Conservation (phyloP, 169 alveolate genomes). For the Cryptosporidium ryanae region DNA sequence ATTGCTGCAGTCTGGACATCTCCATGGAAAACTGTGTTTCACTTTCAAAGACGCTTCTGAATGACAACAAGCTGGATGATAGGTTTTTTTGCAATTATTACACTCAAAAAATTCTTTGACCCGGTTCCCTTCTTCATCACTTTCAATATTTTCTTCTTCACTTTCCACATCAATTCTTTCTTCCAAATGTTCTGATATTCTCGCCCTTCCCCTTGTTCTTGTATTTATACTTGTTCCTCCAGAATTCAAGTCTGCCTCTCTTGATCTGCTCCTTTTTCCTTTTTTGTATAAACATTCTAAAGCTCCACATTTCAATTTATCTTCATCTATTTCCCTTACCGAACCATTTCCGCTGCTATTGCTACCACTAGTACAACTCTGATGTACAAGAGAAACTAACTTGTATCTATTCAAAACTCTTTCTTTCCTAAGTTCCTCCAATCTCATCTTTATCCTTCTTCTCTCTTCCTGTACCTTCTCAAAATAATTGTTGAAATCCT, state of each 20-base stretch:
- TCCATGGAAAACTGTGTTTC: slow-evolving; percentile 39
- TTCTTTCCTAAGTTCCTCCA: background rate
- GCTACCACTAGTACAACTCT: background rate
- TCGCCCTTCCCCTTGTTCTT: too few species aligned
- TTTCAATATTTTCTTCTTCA: background rate
- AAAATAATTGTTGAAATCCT: slow-evolving; percentile 19
- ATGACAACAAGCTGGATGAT: slow-evolving; percentile 43
- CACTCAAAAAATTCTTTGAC: slow-evolving; percentile 19
- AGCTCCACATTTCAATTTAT: too few species aligned
- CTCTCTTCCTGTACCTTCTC: slow-evolving; percentile 5
- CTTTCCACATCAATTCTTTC: too few species aligned
- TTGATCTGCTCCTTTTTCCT: too few species aligned
- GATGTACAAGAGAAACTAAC: background rate
- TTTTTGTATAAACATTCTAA: too few species aligned
- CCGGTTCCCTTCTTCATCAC: background rate
- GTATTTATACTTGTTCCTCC: too few species aligned
- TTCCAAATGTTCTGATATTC: too few species aligned
- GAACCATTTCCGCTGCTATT: too few species aligned
- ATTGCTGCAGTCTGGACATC: slow-evolving; percentile 21
- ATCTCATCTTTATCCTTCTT: background rate
- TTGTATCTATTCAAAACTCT: background rate
- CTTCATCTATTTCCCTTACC: too few species aligned
- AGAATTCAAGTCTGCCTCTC: too few species aligned
- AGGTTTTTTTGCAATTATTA: slow-evolving; percentile 25
- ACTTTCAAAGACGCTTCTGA: slow-evolving; percentile 1